Evolutionary conservation across 345 rosid species (phyloP).

Genomic region (Adansonia digitata): DNA sequence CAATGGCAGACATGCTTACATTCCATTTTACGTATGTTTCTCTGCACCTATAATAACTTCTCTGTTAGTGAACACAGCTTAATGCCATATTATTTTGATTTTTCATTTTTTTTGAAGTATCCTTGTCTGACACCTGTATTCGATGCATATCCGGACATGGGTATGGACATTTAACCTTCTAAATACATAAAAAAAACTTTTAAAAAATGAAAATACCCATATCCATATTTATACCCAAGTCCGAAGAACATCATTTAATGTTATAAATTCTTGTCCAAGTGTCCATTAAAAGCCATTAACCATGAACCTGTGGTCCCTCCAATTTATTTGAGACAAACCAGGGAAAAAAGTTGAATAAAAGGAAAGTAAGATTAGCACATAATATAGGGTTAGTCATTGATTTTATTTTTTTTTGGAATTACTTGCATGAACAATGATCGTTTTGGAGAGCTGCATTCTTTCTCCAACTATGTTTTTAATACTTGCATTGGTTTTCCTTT

Average conservation of each 20-base stretch:
- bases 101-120: too few species aligned
- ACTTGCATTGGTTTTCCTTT: background rate
- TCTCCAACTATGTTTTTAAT: background rate
- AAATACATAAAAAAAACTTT: too few species aligned
- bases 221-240: too few species aligned
- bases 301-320: background rate
- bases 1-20: slow-evolving; percentile 72
- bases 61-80: too few species aligned
- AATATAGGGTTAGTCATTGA: background rate
- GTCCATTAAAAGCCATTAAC: background rate
- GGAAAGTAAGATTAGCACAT: background rate
- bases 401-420: background rate
- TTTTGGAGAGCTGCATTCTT: background rate
- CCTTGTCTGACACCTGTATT: too few species aligned
- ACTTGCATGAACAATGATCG: background rate
- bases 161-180: too few species aligned
- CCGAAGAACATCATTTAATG: too few species aligned
- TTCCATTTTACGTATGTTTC: slow-evolving; percentile 57
- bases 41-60: slow-evolving; percentile 1
- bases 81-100: too few species aligned
- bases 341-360: background rate
- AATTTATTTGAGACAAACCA: background rate
- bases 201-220: too few species aligned
- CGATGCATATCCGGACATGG: too few species aligned
- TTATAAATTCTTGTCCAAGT: background rate